Evolutionary conservation across 1,284 basidiomycete genomes (phyloP), one percentile per base, ranked within the genome.

Genomic region (Cutaneotrichosporon spelunceum): DNA sequence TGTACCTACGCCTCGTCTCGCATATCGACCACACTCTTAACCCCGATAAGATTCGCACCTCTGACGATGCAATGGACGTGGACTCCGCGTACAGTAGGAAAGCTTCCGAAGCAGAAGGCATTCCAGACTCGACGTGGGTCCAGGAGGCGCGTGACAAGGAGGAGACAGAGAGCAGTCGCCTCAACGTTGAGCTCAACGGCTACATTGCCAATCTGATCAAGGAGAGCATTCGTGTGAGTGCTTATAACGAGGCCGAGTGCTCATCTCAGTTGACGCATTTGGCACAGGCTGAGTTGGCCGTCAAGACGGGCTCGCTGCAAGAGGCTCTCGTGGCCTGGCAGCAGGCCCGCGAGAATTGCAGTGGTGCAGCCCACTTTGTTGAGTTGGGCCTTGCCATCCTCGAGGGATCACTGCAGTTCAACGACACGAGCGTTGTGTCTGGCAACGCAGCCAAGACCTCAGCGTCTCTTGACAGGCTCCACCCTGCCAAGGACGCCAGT

Each of bases 171-270:
- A 53, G 36, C 19, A 57, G 61, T n/a, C 67, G 66, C 47, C 64
- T 76, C 57, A 67, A 64, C 29, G 72, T 78, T 11, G 76, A 78
- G 63, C 65, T 77, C 27, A 71, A 68, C 53, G 74, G 74, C 10
- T 78, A 77, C 64, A 67, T 75, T 65, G 72, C 70, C 59, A 78
- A 76, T 59, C 66, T 78, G 27, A 77, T 77, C 69, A 76, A 74
- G 56, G 76, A 78, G 67, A 72, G 70, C 60, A 78, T 78, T 30
- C 53, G 76, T 29, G 76, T 78, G 63, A 67, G 76, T 66, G 7
- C 1, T 2, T 3, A 9, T 3, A n/a, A 3, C 4, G 3, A 30
- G 4, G 50, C 10, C 9, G 4, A 14, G 9, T 3, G 29, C 60
- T 65, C 34, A 60, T 54, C 8, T n/a, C 60, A 77, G 76, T 69